Evolutionary conservation across 257 asterid genomes (phyloP).

Genomic region (Pogostemon cablin): DNA sequence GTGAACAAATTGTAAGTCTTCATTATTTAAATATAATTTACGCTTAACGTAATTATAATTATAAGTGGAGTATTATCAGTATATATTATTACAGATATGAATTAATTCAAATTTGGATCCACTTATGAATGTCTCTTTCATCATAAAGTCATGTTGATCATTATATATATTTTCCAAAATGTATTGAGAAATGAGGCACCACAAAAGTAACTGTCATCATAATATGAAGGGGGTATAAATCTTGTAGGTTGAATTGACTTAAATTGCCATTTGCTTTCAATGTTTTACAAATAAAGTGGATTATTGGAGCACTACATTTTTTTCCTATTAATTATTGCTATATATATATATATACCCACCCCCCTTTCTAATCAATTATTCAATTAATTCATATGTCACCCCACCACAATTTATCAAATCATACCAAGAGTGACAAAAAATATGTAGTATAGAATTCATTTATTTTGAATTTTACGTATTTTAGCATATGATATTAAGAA

Average conservation of each 20-base stretch:
- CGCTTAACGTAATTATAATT: too few species aligned
- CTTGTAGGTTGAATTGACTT: slow-evolving; percentile 13
- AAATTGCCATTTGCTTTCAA: slow-evolving; percentile 25
- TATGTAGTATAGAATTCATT: not conserved
- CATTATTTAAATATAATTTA: too few species aligned
- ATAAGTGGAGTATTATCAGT: too few species aligned
- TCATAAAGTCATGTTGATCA: slow-evolving; percentile 37
- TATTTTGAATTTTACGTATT: not conserved
- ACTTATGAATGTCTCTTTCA: slow-evolving; percentile 40
- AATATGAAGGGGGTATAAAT: slow-evolving; percentile 10
- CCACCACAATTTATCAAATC: slow-evolving; percentile 15
- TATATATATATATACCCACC: not conserved
- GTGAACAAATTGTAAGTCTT: too few species aligned
- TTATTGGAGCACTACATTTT: slow-evolving; percentile 35
- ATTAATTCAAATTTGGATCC: too few species aligned
- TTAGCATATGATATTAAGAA: too few species aligned
- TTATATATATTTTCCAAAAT: not conserved
- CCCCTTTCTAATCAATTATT: slow-evolving; percentile 22
- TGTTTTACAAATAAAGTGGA: slow-evolving; percentile 27
- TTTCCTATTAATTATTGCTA: not conserved
- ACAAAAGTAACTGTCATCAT: not conserved
- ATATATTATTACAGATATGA: too few species aligned
- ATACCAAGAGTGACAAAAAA: not conserved
- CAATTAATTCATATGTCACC: not conserved
- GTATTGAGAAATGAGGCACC: not conserved